A percentile compares a stretch with the other conserved stretches of the same genome.
phyloP scores from a whole-genome alignment of 345 rosid species.

The Fremontodendron californicum region DNA sequence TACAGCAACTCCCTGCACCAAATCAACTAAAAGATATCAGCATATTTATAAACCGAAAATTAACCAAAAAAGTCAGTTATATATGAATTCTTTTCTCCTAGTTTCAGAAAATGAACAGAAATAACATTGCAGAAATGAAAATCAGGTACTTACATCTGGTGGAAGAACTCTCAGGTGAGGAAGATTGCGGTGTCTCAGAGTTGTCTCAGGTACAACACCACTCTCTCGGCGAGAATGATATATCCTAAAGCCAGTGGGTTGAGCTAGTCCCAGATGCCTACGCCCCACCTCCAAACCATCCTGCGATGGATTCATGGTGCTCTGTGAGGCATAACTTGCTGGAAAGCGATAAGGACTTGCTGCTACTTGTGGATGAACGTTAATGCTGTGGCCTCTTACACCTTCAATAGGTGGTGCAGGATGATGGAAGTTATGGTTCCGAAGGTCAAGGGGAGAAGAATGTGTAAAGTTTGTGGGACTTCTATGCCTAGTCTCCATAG shows the following conservation, averaged over 20 bases:
- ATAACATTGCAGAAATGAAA: not conserved
- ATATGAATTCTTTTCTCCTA: not conserved
- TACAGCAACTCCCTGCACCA: slow-evolving; percentile 61
- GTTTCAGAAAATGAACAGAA: slow-evolving; percentile 5
- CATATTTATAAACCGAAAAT: not conserved
- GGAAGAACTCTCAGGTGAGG: slow-evolving; percentile 59
- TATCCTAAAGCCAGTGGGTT: slow-evolving; percentile 46
- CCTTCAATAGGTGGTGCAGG: slow-evolving; percentile 48
- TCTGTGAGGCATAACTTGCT: slow-evolving; percentile 37
- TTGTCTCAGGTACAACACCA: slow-evolving; percentile 30
- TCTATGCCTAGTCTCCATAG: slow-evolving; percentile 49
- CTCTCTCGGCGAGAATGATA: slow-evolving; percentile 40
- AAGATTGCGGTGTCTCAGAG: slow-evolving; percentile 41
- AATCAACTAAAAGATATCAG: slow-evolving; percentile 6
- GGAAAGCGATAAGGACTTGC: slow-evolving; percentile 37
- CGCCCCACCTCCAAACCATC: slow-evolving; percentile 48
- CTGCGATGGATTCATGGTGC: slow-evolving; percentile 35
- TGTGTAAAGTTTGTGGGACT: slow-evolving; percentile 38
- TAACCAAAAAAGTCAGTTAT: not conserved
- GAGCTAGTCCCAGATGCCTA: slow-evolving; percentile 46
- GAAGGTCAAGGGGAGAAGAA: slow-evolving; percentile 35
- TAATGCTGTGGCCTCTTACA: slow-evolving; percentile 50
- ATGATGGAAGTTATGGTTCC: slow-evolving; percentile 40
- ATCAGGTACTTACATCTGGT: slow-evolving; percentile 41
- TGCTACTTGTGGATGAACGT: slow-evolving; percentile 48